Evolutionary conservation across 257 asterid genomes (phyloP).

Genomic region (Solanum corneliomulleri): DNA sequence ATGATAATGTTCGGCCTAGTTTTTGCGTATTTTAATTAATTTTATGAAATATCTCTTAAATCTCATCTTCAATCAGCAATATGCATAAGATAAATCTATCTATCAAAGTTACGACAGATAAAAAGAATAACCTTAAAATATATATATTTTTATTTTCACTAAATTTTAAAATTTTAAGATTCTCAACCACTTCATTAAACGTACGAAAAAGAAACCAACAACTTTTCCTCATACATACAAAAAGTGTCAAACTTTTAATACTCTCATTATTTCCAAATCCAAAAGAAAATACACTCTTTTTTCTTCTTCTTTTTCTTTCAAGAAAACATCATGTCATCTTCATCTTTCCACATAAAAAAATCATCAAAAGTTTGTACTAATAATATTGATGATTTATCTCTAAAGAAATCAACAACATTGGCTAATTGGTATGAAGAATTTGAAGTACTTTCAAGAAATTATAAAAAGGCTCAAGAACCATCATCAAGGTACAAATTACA

Average conservation of each 20-base stretch:
- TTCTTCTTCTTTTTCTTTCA: background rate
- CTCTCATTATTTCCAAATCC: background rate
- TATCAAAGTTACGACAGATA: background rate
- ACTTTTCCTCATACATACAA: background rate
- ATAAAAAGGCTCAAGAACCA: constrained; percentile 16
- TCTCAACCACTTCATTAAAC: background rate
- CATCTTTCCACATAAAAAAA: constrained; percentile 11
- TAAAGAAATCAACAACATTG: constrained; percentile 51
- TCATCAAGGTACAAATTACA: constrained; percentile 57
- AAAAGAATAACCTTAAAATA: no score
- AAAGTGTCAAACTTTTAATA: background rate
- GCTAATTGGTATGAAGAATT: constrained; percentile 6
- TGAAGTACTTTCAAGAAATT: constrained; percentile 12
- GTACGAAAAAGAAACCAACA: background rate
- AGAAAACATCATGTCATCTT: background rate
- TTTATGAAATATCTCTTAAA: no score
- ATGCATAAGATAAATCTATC: no score
- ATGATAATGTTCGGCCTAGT: no score
- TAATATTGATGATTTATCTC: constrained; percentile 19
- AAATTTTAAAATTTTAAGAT: no score
- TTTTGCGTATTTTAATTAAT: no score
- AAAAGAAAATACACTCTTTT: background rate
- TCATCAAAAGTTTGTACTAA: background rate
- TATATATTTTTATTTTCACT: no score
- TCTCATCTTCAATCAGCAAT: no score